These are phyloP conservation scores for Geosmithia flava DNA, from an alignment of 2,329 filamentous ascomycete genomes.

Conservation along the genomic window DNA sequence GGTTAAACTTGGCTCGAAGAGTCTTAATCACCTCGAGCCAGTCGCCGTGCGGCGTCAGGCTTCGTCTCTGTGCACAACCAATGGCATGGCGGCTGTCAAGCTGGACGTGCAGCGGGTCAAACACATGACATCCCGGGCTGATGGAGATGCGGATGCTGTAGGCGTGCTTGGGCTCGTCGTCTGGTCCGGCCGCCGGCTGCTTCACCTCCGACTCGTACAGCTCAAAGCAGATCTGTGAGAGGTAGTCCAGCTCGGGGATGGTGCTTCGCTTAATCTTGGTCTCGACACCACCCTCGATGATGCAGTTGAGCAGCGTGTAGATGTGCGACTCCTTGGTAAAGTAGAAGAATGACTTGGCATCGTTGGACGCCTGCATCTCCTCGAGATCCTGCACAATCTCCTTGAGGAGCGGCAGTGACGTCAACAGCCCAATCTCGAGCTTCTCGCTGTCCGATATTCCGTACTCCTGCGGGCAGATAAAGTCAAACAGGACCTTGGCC, in stretches of 20 bases:
- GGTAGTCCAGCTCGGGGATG: slow-evolving; percentile 93
- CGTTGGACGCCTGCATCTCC: slow-evolving; percentile 88
- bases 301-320: slow-evolving; percentile 95
- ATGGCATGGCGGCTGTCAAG: slow-evolving; percentile 95
- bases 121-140: slow-evolving; percentile 90
- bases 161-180: slow-evolving; percentile 62
- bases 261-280: slow-evolving; percentile 93
- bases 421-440: slow-evolving; percentile 93
- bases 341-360: slow-evolving; percentile 95
- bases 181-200: slow-evolving; percentile 16
- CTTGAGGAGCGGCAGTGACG: slow-evolving; percentile 82
- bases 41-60: slow-evolving; percentile 79
- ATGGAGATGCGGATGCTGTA: slow-evolving; percentile 97
- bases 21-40: slow-evolving; percentile 98
- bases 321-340: slow-evolving; percentile 99
- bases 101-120: slow-evolving; percentile 91
- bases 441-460: slow-evolving; percentile 94
- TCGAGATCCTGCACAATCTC: slow-evolving; percentile 96
- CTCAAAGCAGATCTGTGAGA: slow-evolving; percentile 96
- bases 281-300: slow-evolving; percentile 89
- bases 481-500: slow-evolving; percentile 92
- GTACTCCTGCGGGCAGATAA: slow-evolving; percentile 96
- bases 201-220: slow-evolving; percentile 89
- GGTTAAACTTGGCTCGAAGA: slow-evolving; percentile 85
- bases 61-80: slow-evolving; percentile 80